Evolutionary conservation across 202 grass and related monocot genomes (phyloP), one percentile per base, ranked within the genome.

Genomic region (Saccharum hybrid): DNA sequence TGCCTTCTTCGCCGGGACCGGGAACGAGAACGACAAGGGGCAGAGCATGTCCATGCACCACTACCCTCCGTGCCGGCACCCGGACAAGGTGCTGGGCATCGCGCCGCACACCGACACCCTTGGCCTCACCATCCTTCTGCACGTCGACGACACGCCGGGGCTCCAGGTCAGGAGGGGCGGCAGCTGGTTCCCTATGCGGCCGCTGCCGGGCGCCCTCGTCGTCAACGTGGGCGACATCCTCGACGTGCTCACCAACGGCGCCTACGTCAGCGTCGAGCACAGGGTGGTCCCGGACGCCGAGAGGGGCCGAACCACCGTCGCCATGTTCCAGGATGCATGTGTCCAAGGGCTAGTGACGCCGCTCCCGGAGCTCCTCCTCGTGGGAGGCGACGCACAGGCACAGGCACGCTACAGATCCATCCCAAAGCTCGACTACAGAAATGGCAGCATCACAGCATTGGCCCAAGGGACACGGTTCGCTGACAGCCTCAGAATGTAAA

Each of bases 31-130:
- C 5, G 3, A 39, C 8, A 85, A 28, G 41, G 59, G 33, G 1
- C 89, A 91, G 73, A 33, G 23, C 7, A 3, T 90, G n/a, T 52
- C 70, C 14, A 69, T 86, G 4, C 66, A 81, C 74, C 67, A 88
- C 40, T 94, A 94, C 68, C 87, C 92, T 19, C 87, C 92, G 6
- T 91, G 92, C 57, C 39, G 28, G 38, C 88, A 66, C 4, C 89
- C 2, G 52, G 73, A 87, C 33, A 82, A 84, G 74, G 88, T 94
- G 26, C 1, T 94, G 16, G 88, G 88, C 40, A 52, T 82, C 9
- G 38, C 74, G 6, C 74, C 87, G 1, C 92, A 94, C 77, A 89
- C 89, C 4, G 87, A 94, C 21, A 65, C 31, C 42, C 42, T 15
- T 4, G 80, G 54, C 7, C 31, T 94, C 26, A 89, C 89, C 4